phyloP scores from a whole-genome alignment of 164 flowering plant species.

The Stephania cephalantha region DNA sequence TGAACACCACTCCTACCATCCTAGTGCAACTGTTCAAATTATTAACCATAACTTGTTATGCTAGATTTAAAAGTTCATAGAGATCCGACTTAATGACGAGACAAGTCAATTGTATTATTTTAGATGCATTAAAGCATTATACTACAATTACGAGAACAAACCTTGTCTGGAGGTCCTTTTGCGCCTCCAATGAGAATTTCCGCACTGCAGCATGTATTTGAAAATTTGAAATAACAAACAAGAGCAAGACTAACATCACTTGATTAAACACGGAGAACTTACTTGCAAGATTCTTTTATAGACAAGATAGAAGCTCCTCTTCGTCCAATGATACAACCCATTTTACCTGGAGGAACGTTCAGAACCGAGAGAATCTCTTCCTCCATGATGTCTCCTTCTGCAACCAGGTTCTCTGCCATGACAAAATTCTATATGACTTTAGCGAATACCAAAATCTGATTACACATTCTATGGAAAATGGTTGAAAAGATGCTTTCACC shows the following conservation, averaged over 20 bases:
- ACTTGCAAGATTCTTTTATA: slow-evolving; percentile 88
- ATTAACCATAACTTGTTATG: neutral
- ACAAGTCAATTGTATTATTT: neutral
- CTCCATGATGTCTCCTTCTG: slow-evolving; percentile 48
- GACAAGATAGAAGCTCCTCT: slow-evolving; percentile 72
- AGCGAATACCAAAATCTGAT: neutral
- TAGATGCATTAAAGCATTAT: neutral
- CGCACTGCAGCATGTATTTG: slow-evolving; percentile 54
- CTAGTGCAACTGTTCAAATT: too few species aligned
- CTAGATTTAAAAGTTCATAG: neutral
- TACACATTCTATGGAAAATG: neutral
- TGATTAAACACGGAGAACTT: slow-evolving; percentile 12
- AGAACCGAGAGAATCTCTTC: slow-evolving; percentile 81
- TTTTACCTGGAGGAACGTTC: slow-evolving; percentile 80
- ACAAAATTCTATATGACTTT: neutral
- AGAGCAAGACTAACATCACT: neutral
- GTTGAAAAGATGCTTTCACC: neutral
- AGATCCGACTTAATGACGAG: neutral
- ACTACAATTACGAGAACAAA: slow-evolving; percentile 21
- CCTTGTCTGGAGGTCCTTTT: slow-evolving; percentile 97
- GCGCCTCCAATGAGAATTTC: slow-evolving; percentile 83
- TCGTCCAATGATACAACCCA: slow-evolving; percentile 84
- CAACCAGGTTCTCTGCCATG: slow-evolving; percentile 35
- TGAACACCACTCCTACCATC: too few species aligned
- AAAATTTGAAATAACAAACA: slow-evolving; percentile 2